Evolutionary conservation across 495 filamentous ascomycete species (phyloP).

Genomic region (Elasticomyces elasticus): DNA sequence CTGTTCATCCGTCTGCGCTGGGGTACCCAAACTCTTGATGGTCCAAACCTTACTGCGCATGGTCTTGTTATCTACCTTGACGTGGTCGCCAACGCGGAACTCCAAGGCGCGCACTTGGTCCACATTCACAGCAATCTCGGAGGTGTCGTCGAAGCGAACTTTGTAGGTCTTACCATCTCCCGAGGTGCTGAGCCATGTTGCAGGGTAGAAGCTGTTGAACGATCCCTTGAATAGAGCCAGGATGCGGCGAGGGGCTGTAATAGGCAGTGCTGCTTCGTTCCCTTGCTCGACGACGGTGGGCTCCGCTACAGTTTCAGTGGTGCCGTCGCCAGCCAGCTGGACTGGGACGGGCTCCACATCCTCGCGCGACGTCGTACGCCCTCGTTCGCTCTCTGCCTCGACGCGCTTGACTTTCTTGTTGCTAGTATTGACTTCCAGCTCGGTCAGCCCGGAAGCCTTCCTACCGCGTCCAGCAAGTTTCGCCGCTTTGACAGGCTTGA

Average conservation of each 20-base stretch:
- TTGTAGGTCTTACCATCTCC: constrained; percentile 8
- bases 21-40: constrained; percentile 30
- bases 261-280: neutral
- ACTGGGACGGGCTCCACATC: neutral
- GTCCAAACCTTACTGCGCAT: constrained; percentile 32
- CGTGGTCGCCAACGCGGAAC: constrained; percentile 30
- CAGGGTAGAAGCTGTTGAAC: constrained; percentile 31
- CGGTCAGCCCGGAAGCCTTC: neutral
- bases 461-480: neutral
- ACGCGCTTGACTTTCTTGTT: neutral
- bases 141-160: constrained; percentile 36
- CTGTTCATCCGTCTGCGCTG: constrained; percentile 10
- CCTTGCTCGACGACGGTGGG: neutral
- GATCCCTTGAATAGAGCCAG: constrained; percentile 34
- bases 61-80: constrained; percentile 32
- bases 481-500: neutral
- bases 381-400: neutral
- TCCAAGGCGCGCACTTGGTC: constrained; percentile 26
- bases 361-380: neutral
- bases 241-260: constrained; percentile 26
- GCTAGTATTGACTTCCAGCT: neutral
- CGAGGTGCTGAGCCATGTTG: constrained; percentile 28
- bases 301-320: neutral
- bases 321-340: neutral
- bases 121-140: constrained; percentile 19